phyloP scores from a whole-genome alignment of 257 asterid species.

The Solanum ossicruentum region DNA sequence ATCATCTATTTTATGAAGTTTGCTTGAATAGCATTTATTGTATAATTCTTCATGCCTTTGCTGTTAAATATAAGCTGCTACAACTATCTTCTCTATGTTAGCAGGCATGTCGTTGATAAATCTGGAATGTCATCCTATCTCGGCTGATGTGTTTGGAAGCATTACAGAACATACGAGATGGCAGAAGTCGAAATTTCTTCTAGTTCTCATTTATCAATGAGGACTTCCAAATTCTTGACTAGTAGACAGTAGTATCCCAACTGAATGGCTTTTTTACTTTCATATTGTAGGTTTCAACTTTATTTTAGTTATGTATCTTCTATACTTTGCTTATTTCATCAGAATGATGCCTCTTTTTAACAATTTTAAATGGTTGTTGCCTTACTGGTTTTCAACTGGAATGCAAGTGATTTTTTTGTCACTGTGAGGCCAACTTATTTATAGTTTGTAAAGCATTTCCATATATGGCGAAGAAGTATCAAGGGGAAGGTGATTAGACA shows the following conservation, averaged over 20 bases:
- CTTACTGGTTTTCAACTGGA: not conserved
- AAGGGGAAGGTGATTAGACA: fast-evolving
- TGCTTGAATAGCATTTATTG: not conserved
- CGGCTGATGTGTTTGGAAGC: not conserved
- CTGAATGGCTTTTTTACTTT: not conserved
- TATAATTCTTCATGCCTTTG: not conserved
- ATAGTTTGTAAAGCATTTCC: no score
- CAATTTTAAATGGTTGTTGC: not conserved
- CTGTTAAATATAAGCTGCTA: not conserved
- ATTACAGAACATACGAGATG: not conserved
- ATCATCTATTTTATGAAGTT: not conserved
- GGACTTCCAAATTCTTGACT: not conserved
- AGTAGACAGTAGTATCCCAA: not conserved
- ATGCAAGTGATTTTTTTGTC: not conserved
- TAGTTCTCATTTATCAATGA: not conserved
- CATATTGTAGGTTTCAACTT: not conserved
- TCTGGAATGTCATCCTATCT: not conserved
- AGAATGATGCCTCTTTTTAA: not conserved
- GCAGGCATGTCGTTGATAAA: not conserved
- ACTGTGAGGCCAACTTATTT: not conserved
- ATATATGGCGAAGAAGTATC: no score
- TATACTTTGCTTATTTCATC: not conserved
- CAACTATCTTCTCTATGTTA: not conserved
- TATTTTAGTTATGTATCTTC: not conserved
- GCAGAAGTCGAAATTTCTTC: not conserved